Conservation (phyloP, 2,329 filamentous ascomycete genomes). For the Cadophora gregata region DNA sequence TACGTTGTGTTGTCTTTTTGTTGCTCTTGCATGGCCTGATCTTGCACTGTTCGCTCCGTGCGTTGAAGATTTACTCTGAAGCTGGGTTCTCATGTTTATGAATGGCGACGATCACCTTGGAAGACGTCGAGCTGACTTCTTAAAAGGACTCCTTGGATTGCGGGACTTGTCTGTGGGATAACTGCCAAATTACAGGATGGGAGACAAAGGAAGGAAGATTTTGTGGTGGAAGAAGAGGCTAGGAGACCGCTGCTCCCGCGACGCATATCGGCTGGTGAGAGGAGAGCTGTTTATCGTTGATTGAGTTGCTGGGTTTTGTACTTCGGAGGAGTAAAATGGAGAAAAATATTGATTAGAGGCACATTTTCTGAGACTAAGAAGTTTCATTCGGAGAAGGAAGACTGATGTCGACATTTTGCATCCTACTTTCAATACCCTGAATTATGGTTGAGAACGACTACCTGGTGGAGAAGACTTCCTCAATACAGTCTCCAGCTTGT, state of each 20-base stretch:
- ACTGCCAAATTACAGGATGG: not conserved
- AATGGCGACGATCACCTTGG: too few species aligned
- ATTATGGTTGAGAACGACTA: too few species aligned
- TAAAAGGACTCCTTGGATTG: conserved; percentile 2
- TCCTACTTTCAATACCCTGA: too few species aligned
- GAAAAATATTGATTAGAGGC: too few species aligned
- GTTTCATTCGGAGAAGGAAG: too few species aligned
- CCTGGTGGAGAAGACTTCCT: too few species aligned
- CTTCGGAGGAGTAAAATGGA: not conserved
- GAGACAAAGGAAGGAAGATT: not conserved
- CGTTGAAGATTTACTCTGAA: not conserved
- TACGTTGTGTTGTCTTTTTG: not conserved
- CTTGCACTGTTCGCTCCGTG: not conserved
- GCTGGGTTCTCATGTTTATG: too few species aligned
- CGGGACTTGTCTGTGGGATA: not conserved
- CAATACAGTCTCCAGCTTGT: too few species aligned
- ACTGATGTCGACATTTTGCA: too few species aligned
- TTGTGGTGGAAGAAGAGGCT: conserved; percentile 5
- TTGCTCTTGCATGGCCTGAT: too few species aligned
- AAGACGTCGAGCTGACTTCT: not conserved
- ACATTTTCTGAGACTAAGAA: too few species aligned
- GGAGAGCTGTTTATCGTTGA: conserved; percentile 11
- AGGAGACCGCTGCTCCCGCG: not conserved
- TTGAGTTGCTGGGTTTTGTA: not conserved
- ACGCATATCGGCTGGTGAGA: not conserved